Evolutionary conservation across 345 rosid species (phyloP), one percentile per base, ranked within the genome.

Genomic region (Gossypium longicalyx): DNA sequence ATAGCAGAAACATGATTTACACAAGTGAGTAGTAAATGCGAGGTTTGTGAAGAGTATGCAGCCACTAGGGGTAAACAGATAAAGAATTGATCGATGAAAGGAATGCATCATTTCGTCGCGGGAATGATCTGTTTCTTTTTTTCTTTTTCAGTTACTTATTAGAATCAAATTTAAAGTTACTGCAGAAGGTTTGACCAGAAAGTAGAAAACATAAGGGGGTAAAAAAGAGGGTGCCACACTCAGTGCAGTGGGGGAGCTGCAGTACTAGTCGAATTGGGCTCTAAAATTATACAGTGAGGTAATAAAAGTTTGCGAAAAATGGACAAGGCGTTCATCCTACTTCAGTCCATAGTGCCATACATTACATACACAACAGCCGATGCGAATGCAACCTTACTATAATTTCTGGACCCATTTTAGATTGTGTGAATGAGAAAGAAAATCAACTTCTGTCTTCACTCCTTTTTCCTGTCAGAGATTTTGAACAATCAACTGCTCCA

Each of bases 401-500:
- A 22, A 57, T 45, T 59, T 72, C 23, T 12, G 67, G 68, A 60
- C 76, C 76, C 57, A 60, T 25, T 45, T 47, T 12, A 73, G 47
- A 47, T 73, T 17, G 43, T 13, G 77, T 64, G 20, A 63, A 65
- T 64, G 53, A 52, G 16, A 73, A 74, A 19, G 54, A 54, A 65
- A 74, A 64, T 11, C 22, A 20, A 15, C 19, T 25, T 9, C 22
- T 20, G 25, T 65, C 77, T 65, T 74, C 71, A 38, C 20, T 65
- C 54, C 52, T 65, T 74, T 65, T 65, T 34, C 77, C 53, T 41
- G 77, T 53, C 77, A 74, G 71, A 74, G 62, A 63, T 72, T 20
- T 72, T 72, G 34, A 12, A 43, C 20, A 58, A 19, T 72, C 67
- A 13, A 11, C 23, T 10, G 34, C 47, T 16, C 47, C 58, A 25